Evolutionary conservation across 164 flowering plant genomes (phyloP).

Genomic region (Sedum album): DNA sequence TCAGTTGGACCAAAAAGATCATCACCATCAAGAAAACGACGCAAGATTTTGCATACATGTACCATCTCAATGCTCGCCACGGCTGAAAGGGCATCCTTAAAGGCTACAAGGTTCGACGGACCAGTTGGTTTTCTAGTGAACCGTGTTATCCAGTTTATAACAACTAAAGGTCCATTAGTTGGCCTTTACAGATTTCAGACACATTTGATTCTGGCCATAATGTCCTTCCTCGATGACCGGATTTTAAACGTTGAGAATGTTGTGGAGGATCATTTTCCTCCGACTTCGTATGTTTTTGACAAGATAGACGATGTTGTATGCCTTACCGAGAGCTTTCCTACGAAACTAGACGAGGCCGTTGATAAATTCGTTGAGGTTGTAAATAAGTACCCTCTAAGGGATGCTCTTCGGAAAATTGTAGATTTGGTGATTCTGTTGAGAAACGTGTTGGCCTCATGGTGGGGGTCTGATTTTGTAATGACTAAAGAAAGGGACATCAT

Average conservation of each 20-base stretch:
- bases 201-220: conserved; percentile 27
- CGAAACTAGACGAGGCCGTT: conserved; percentile 26
- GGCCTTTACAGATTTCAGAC: conserved; percentile 15
- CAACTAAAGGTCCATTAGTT: conserved; percentile 18
- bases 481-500: no score
- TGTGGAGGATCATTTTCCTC: conserved; percentile 48
- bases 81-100: conserved; percentile 21
- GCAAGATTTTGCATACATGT: conserved; percentile 37
- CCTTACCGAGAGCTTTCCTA: conserved; percentile 29
- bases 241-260: no score
- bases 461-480: conserved; percentile 11
- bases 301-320: conserved; percentile 28
- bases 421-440: conserved; percentile 25
- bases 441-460: conserved; percentile 10
- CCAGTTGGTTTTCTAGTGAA: no score
- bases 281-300: conserved; percentile 34
- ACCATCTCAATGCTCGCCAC: conserved; percentile 32
- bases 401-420: conserved; percentile 13
- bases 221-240: conserved; percentile 34
- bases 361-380: conserved; percentile 17
- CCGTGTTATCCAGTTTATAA: conserved; percentile 12
- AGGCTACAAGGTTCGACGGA: conserved; percentile 19
- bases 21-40: conserved; percentile 21
- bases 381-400: conserved; percentile 21
- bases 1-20: conserved; percentile 11